These are phyloP conservation scores for Mycena galopus DNA, from an alignment of 768 basidiomycete genomes.

Conservation along the genomic window DNA sequence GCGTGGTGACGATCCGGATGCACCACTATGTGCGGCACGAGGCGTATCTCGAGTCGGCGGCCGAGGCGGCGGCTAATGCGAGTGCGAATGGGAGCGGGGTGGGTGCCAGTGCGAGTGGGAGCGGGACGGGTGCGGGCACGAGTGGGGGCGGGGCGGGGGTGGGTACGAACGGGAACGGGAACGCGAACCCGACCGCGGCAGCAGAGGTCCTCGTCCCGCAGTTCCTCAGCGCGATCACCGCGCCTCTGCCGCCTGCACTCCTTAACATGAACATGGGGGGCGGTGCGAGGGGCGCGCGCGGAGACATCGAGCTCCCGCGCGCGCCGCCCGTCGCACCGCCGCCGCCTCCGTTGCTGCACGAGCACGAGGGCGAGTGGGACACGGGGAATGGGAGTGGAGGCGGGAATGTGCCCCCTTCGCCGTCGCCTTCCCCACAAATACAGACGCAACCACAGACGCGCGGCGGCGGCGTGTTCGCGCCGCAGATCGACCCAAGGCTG, in stretches of 20 bases:
- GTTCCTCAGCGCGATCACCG: conserved; percentile 18
- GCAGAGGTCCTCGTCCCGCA: neutral
- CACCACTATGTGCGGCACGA: conserved; percentile 51
- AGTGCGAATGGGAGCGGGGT: too few relatives aligned
- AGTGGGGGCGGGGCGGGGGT: neutral
- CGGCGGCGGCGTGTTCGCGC: too few relatives aligned
- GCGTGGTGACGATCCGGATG: conserved; percentile 56
- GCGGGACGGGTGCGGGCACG: too few relatives aligned
- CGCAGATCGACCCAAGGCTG: neutral
- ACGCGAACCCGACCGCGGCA: too few relatives aligned
- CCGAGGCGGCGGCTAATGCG: neutral
- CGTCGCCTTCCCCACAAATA: conserved; percentile 9
- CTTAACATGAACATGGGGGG: neutral
- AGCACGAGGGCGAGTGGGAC: conserved; percentile 29
- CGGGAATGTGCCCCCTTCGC: neutral
- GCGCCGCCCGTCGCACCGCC: conserved; percentile 15
- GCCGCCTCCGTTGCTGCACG: conserved; percentile 23
- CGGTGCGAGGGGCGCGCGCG: neutral
- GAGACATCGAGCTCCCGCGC: neutral
- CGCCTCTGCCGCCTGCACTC: conserved; percentile 23
- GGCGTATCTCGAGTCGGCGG: conserved; percentile 43
- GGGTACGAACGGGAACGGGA: too few relatives aligned
- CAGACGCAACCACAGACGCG: too few relatives aligned
- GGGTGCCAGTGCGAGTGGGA: too few relatives aligned
- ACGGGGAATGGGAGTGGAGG: too few relatives aligned